phyloP scores from a whole-genome alignment of 139 green algal species.

The Haematococcus lacustris region DNA sequence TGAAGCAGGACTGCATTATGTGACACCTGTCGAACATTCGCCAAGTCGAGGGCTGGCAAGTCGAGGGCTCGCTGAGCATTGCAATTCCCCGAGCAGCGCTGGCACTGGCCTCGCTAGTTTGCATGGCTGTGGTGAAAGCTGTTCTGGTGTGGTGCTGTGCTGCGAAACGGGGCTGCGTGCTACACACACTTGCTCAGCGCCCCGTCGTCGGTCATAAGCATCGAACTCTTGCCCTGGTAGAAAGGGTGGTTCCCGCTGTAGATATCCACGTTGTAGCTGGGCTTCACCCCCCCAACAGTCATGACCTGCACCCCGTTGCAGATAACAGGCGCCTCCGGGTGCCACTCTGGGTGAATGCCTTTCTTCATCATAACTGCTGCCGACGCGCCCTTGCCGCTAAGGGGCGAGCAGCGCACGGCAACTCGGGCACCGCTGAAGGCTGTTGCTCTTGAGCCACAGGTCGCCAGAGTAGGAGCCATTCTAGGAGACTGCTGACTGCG shows the following conservation, averaged over 20 bases:
- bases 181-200: constrained; percentile 62
- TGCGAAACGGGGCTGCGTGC: neutral
- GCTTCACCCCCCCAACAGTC: constrained; percentile 74
- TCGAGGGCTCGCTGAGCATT: neutral
- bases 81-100: neutral
- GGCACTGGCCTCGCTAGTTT: too few relatives aligned
- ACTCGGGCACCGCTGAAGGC: constrained; percentile 18
- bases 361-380: constrained; percentile 54
- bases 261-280: constrained; percentile 87
- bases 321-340: constrained; percentile 53
- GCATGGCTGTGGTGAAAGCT: too few relatives aligned
- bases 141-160: neutral
- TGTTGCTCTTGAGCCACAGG: constrained; percentile 19
- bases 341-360: constrained; percentile 65
- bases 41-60: neutral
- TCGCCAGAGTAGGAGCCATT: too few relatives aligned
- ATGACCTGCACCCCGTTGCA: constrained; percentile 97
- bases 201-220: constrained; percentile 70
- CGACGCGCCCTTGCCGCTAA: constrained; percentile 20
- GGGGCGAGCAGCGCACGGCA: neutral
- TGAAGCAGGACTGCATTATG: too few relatives aligned
- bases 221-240: constrained; percentile 65
- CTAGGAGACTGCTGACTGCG: too few relatives aligned
- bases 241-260: constrained; percentile 96
- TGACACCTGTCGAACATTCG: too few relatives aligned